phyloP scores from a whole-genome alignment of 2,329 filamentous ascomycete species.

The Fusarium dlaminii region DNA sequence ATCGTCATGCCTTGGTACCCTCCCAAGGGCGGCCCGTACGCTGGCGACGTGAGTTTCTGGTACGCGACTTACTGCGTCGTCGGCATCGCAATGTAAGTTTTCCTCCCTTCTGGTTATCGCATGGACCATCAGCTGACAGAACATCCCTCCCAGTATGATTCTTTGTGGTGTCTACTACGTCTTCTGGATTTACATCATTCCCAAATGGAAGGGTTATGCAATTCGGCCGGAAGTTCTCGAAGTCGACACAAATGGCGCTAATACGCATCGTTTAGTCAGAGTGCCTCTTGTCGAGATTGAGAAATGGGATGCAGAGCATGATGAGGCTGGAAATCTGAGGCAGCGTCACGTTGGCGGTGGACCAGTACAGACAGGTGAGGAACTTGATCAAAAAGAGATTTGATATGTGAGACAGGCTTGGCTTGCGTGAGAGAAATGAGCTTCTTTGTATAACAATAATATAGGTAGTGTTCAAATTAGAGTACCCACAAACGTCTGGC shows the following conservation, averaged over 20 bases:
- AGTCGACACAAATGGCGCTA: slow-evolving; percentile 51
- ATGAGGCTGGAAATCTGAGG: slow-evolving; percentile 52
- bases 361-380: neutral
- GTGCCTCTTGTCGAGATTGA: slow-evolving; percentile 61
- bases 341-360: neutral
- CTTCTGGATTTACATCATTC: slow-evolving; percentile 66
- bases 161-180: slow-evolving; percentile 67
- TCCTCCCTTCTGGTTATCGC: accelerated
- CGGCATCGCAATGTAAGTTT: slow-evolving; percentile 70
- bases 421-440: accelerated
- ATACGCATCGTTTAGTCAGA: slow-evolving; percentile 60
- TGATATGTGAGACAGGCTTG: neutral
- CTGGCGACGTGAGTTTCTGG: slow-evolving; percentile 76
- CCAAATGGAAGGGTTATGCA: slow-evolving; percentile 60
- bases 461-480: accelerated
- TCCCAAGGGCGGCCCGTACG: slow-evolving; percentile 65
- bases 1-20: slow-evolving; percentile 79
- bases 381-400: neutral
- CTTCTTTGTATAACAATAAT: accelerated
- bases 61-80: slow-evolving; percentile 76
- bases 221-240: slow-evolving; percentile 65
- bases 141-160: slow-evolving; percentile 52
- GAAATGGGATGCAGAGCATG: slow-evolving; percentile 68
- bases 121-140: neutral
- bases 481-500: too few species aligned